These are phyloP conservation scores for Ampelocalamus luodianensis DNA, from an alignment of 176 grass and related monocot species.

Conservation along the genomic window DNA sequence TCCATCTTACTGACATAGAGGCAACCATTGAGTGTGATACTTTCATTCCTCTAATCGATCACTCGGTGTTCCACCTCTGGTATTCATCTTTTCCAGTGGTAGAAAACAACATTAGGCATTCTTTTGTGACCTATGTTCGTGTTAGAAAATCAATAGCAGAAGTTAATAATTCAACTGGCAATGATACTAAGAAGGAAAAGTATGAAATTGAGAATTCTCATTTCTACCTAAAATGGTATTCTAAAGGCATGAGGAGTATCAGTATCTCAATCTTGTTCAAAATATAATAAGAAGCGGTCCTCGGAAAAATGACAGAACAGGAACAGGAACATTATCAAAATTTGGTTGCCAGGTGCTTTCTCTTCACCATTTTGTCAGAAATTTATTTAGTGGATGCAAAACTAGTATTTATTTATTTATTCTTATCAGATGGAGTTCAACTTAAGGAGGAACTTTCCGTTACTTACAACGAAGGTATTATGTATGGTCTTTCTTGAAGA, in stretches of 20 bases:
- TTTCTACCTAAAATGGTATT: conserved; percentile 82
- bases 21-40: conserved; percentile 73
- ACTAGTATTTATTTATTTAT: conserved; percentile 35
- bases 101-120: conserved; percentile 76
- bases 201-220: conserved; percentile 66
- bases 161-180: conserved; percentile 33
- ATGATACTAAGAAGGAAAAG: conserved; percentile 50
- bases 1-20: conserved; percentile 83
- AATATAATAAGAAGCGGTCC: conserved; percentile 74
- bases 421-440: conserved; percentile 81
- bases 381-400: conserved; percentile 27
- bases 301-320: conserved; percentile 80
- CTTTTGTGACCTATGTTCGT: conserved; percentile 70
- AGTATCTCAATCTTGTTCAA: conserved; percentile 78
- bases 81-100: conserved; percentile 79
- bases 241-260: conserved; percentile 76
- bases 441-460: conserved; percentile 78
- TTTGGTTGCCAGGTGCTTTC: conserved; percentile 85
- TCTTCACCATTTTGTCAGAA: background rate
- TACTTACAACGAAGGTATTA: conserved; percentile 84
- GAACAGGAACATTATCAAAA: conserved; percentile 89
- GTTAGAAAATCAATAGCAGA: conserved; percentile 54
- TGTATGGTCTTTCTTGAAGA: conserved; percentile 3
- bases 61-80: conserved; percentile 78
- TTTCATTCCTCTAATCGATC: conserved; percentile 70